These are phyloP conservation scores for Pelargonium cotyledonis DNA, from an alignment of 441 rosid species.

Conservation along the genomic window DNA sequence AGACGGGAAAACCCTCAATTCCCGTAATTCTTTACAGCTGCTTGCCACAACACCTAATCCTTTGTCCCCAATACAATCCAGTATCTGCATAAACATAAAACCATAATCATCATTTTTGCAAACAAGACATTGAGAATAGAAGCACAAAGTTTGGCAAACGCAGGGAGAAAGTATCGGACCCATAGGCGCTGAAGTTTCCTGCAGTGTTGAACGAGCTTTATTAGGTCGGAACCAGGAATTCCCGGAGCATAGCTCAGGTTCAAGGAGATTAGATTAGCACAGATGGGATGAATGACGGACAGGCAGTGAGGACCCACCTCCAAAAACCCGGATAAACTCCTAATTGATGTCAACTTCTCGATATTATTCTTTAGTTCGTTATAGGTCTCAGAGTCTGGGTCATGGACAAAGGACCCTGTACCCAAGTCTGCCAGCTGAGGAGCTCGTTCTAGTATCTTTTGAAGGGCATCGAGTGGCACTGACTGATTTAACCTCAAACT, in stretches of 20 bases:
- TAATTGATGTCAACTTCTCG: constrained; percentile 42
- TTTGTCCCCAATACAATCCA: constrained; percentile 83
- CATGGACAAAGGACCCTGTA: constrained; percentile 59
- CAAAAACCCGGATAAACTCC: constrained; percentile 80
- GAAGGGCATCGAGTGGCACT: constrained; percentile 61
- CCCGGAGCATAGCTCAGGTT: constrained; percentile 88
- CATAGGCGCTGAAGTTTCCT: constrained; percentile 68
- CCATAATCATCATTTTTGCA: no score
- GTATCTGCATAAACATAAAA: constrained; percentile 44
- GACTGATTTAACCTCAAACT: constrained; percentile 71
- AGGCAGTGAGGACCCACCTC: constrained; percentile 63
- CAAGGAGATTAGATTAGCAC: constrained; percentile 51
- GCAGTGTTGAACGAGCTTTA: constrained; percentile 55
- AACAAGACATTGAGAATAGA: no score
- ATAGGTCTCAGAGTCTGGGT: constrained; percentile 55
- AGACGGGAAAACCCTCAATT: constrained; percentile 79
- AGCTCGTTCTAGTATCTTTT: constrained; percentile 50
- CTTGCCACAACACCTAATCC: constrained; percentile 77
- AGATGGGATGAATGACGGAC: constrained; percentile 52
- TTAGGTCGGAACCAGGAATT: constrained; percentile 50
- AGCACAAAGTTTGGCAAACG: no score
- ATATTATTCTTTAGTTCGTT: constrained; percentile 39
- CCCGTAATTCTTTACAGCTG: constrained; percentile 75
- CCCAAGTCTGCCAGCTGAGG: constrained; percentile 78
- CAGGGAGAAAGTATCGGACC: constrained; percentile 37